Evolutionary conservation across 176 grass and related monocot genomes (phyloP), one percentile per base, ranked within the genome.

Genomic region (Ampelocalamus luodianensis): DNA sequence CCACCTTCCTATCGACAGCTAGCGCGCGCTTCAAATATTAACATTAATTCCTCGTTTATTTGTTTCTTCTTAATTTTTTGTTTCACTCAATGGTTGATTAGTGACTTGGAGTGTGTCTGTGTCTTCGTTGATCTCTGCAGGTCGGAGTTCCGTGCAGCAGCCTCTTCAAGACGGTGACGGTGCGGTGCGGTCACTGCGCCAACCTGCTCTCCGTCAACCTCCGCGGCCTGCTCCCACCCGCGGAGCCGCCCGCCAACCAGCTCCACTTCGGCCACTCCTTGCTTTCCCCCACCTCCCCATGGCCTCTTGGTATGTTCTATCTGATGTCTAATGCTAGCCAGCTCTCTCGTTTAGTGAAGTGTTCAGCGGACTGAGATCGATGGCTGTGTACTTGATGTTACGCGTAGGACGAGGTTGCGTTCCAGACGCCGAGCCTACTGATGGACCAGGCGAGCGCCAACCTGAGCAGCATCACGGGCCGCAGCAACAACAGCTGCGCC

Each of bases 181-280:
- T 99, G 51, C 75, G 97, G 73, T 99, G 97, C 67, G 97, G 97
- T 23, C 97, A 99, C 90, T 99, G 97, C 85, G 77, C 88, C 46
- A 99, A 96, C 79, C 93, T 99, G 43, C 91, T 99, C 74, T 96
- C 97, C 34, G 97, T 99, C 82, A 99, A 94, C 88, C 87, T 96
- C 81, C 85, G 92, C 23, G 93, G 91, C 68, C 86, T 92, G 36
- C 88, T 92, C 80, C 93, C 91, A 0, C 87, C 93, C 18, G 81
- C 89, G 9, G 67, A 74, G 58, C 65, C 84, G 74, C 74, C 67
- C 18, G 61, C 63, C n/a, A 94, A 82, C 88, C 88, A 99, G 86
- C 88, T 99, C 66, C 87, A 88, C 44, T 92, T 96, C 65, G 86
- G 90, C 43, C 83, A 89, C 38, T 69, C 91, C 68, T 88, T 95